phyloP scores from a whole-genome alignment of 306 rosid species.

The Casuarina cunninghamiana region DNA sequence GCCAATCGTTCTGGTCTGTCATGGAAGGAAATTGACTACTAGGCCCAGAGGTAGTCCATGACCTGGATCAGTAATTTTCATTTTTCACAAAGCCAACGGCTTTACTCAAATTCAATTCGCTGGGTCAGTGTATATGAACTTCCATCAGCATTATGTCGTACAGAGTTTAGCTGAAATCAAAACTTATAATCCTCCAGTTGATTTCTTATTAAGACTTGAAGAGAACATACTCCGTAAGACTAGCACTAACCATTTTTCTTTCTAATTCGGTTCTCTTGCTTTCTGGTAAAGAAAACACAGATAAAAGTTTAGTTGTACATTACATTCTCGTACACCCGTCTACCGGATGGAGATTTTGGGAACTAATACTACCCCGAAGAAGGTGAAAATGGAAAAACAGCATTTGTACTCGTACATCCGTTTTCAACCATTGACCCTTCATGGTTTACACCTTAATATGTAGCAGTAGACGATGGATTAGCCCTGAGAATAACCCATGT shows the following conservation, averaged over 20 bases:
- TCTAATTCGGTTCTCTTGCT: constrained; percentile 13
- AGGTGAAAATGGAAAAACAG: background rate
- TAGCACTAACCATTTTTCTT: background rate
- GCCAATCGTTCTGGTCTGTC: no score
- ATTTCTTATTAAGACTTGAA: no score
- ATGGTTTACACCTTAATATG: constrained; percentile 15
- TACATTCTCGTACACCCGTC: constrained; percentile 4
- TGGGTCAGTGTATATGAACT: no score
- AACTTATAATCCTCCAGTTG: no score
- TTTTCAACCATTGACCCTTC: constrained; percentile 7
- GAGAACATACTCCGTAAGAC: background rate
- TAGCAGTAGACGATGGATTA: constrained; percentile 45
- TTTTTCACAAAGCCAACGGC: no score
- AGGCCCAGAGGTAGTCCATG: no score
- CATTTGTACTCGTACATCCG: background rate
- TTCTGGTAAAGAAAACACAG: constrained; percentile 11
- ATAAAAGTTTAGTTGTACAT: background rate
- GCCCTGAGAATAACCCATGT: constrained; percentile 58
- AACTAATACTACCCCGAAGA: constrained; percentile 14
- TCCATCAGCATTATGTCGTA: no score
- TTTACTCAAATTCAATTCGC: no score
- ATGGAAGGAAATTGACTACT: no score
- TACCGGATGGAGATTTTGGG: constrained; percentile 1
- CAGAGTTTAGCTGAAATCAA: no score
- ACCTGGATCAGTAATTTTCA: no score